Evolutionary conservation across 1,284 basidiomycete species (phyloP).

Genomic region (Gomphus bonarii): DNA sequence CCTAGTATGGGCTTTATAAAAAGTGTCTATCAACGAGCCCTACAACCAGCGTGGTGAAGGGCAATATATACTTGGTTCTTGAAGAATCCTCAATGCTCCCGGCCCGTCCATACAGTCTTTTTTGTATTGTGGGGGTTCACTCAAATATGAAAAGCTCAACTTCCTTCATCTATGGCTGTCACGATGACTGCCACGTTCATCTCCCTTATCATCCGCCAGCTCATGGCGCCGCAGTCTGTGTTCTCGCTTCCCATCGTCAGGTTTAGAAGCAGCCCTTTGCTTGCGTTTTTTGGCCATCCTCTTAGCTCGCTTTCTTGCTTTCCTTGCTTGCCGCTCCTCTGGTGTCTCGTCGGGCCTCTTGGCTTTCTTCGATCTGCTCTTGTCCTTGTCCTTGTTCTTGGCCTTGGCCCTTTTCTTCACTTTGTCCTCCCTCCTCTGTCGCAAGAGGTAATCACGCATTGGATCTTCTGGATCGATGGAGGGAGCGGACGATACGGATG

Average conservation of each 20-base stretch:
- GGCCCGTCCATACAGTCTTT: too few species aligned
- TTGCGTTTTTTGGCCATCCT: constrained; percentile 35
- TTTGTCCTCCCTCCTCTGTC: constrained; percentile 59
- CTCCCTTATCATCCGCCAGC: neutral
- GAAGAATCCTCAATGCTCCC: too few species aligned
- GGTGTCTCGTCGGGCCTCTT: constrained; percentile 57
- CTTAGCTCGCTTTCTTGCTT: constrained; percentile 51
- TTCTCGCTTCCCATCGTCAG: constrained; percentile 19
- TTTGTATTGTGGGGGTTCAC: too few species aligned
- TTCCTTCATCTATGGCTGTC: neutral
- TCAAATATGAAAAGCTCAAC: too few species aligned
- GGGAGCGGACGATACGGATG: constrained; percentile 54
- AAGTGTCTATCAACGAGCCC: too few species aligned
- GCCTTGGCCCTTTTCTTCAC: constrained; percentile 27
- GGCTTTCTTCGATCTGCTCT: constrained; percentile 41
- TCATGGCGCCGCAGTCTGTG: neutral
- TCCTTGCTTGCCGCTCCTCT: constrained; percentile 62
- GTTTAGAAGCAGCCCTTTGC: constrained; percentile 37
- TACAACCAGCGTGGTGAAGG: too few species aligned
- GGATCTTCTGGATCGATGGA: constrained; percentile 93
- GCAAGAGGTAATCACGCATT: constrained; percentile 85
- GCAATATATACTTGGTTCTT: too few species aligned
- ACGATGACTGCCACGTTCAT: neutral
- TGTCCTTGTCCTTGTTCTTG: constrained; percentile 37
- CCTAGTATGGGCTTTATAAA: too few species aligned